Conservation (phyloP, 2,329 filamentous ascomycete species). For the Fusarium cicatricum region DNA sequence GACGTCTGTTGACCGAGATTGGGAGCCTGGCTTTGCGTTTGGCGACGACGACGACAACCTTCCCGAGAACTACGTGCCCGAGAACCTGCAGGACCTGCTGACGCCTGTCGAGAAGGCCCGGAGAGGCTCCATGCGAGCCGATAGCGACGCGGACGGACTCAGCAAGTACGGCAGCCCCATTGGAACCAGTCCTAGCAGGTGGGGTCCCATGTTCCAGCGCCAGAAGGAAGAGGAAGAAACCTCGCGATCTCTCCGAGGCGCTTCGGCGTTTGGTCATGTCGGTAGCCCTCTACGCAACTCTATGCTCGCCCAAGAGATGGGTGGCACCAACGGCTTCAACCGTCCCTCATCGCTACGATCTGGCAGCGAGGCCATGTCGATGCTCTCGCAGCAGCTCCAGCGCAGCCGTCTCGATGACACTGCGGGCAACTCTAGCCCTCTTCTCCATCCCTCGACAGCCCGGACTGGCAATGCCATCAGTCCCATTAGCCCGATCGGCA, state of each 20-base stretch:
- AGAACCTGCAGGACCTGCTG: constrained; percentile 70
- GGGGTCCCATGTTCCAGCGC: constrained; percentile 67
- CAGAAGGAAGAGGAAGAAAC: constrained; percentile 66
- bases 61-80: constrained; percentile 73
- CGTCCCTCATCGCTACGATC: constrained; percentile 52
- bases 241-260: constrained; percentile 47
- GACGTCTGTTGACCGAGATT: constrained; percentile 69
- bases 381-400: constrained; percentile 69
- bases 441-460: constrained; percentile 60
- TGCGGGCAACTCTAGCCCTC: constrained; percentile 54
- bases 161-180: constrained; percentile 70
- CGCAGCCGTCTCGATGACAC: constrained; percentile 63
- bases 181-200: constrained; percentile 67
- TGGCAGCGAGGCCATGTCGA: constrained; percentile 63
- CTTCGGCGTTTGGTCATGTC: constrained; percentile 71
- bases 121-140: constrained; percentile 65
- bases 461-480: constrained; percentile 48
- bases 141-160: constrained; percentile 61
- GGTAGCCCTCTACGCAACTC: constrained; percentile 72
- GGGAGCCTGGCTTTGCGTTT: constrained; percentile 76
- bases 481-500: constrained; percentile 50
- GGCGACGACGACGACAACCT: constrained; percentile 73
- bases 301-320: constrained; percentile 63
- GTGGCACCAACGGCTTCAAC: constrained; percentile 51
- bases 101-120: constrained; percentile 74